A percentile compares a stretch with the other conserved stretches of the same genome.
Evolutionary conservation across 768 basidiomycete species (phyloP).

Genomic region (Collybia nuda): DNA sequence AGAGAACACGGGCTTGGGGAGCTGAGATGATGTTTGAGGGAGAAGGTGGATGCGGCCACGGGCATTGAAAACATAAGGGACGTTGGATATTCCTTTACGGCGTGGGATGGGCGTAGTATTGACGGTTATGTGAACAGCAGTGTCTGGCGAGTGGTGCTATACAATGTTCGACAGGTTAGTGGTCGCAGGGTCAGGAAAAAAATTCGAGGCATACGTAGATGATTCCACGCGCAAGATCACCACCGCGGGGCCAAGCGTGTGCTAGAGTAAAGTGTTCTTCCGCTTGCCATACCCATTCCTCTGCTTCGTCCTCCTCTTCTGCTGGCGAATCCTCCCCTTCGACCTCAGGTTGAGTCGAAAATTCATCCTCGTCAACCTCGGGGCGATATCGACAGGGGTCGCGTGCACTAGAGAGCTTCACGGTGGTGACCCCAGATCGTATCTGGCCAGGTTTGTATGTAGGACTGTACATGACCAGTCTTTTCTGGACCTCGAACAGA

Average conservation of each 20-base stretch:
- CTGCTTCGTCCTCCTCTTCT: constrained; percentile 29
- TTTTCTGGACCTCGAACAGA: constrained; percentile 59
- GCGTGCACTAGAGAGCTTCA: constrained; percentile 49
- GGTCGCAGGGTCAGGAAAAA: not conserved
- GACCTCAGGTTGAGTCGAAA: constrained; percentile 28
- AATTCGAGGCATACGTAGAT: constrained; percentile 53
- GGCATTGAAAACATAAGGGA: constrained; percentile 60
- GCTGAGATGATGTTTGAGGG: constrained; percentile 15
- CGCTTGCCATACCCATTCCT: constrained; percentile 65
- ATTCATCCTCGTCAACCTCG: constrained; percentile 24
- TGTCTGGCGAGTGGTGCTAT: constrained; percentile 53
- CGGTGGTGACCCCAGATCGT: constrained; percentile 43
- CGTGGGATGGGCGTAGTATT: constrained; percentile 50
- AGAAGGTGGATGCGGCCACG: constrained; percentile 41
- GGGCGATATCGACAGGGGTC: constrained; percentile 51
- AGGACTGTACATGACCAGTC: constrained; percentile 37
- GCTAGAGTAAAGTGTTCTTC: constrained; percentile 65
- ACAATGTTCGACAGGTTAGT: constrained; percentile 1
- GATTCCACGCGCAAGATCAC: constrained; percentile 44
- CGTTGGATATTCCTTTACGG: constrained; percentile 60
- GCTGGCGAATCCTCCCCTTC: constrained; percentile 27
- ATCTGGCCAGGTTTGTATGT: constrained; percentile 53
- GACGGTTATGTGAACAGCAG: constrained; percentile 63
- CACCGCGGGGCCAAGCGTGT: constrained; percentile 57
- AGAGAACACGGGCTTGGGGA: constrained; percentile 18